These are phyloP conservation scores for Apiotrichum montevideense DNA, from an alignment of 1,284 basidiomycete species.

Conservation along the genomic window DNA sequence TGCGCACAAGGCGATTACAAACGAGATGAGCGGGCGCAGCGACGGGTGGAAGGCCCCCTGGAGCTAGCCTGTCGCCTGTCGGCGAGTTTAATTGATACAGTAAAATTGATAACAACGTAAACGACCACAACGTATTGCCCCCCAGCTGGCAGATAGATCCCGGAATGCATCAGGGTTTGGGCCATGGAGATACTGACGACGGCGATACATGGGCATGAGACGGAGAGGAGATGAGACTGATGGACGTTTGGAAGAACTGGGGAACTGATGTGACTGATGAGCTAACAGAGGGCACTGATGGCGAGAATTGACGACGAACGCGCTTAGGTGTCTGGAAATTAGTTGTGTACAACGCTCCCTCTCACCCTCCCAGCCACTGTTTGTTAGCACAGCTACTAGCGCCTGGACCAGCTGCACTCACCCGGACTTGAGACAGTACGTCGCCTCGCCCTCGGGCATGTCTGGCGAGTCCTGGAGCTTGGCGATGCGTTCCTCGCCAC, in stretches of 20 bases:
- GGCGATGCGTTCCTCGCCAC: slow-evolving; percentile 90
- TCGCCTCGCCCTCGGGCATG: slow-evolving; percentile 83
- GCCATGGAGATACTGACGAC: background rate
- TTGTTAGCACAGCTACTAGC: background rate
- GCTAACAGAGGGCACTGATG: too few relatives aligned
- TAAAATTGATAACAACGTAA: too few relatives aligned
- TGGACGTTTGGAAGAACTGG: too few relatives aligned
- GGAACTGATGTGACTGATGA: too few relatives aligned
- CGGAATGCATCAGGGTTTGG: background rate
- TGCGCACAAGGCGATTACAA: slow-evolving; percentile 45
- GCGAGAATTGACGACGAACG: too few relatives aligned
- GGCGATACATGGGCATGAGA: too few relatives aligned
- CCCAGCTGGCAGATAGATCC: background rate
- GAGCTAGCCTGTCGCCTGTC: slow-evolving; percentile 5
- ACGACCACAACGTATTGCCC: background rate
- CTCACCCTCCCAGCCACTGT: slow-evolving; percentile 35
- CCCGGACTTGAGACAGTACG: slow-evolving; percentile 62
- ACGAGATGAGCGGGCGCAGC: slow-evolving; percentile 44
- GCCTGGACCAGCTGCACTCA: background rate
- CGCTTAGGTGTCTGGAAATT: slow-evolving; percentile 5
- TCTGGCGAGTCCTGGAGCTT: slow-evolving; percentile 91
- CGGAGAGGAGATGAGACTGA: too few relatives aligned
- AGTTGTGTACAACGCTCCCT: too few relatives aligned
- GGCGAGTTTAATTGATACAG: too few relatives aligned
- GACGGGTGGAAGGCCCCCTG: slow-evolving; percentile 44